Base-by-base conservation (phyloP, 2,329 filamentous ascomycete genomes). In the Cercospora beticola region DNA sequence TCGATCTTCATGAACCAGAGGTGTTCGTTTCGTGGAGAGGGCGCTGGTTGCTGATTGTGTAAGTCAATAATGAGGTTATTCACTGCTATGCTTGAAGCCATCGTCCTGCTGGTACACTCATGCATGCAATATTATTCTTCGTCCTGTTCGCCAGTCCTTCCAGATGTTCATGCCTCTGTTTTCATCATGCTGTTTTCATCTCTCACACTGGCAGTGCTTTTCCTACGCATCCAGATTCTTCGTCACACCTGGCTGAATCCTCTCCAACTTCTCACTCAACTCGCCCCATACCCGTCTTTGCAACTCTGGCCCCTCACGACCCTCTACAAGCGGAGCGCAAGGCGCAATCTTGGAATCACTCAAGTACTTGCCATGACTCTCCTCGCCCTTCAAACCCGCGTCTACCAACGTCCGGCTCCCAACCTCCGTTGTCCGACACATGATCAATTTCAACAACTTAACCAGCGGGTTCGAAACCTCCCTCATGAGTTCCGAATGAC, bases 401-500 rank as follows among this genome's bases (percentile, higher is more conserved):
- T 80, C 74, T 0, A 82, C 80, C n/a, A 83, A 73, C 1, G 78
- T 82, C 23, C 82, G 70, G 8, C 75, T 76, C 0, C 82, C 82
- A 1, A 79, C 78, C 67, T 83, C 81, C 0, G 79, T 81, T 1
- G 75, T 78, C 1, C 81, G 72, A 14, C 79, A 68, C 33, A 78
- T 28, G 30, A 74, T 68, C 46, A 69, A 67, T 66, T 74, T 70
- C 5, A 74, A 8, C 46, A 73, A 58, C 26, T 63, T 59, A 21
- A 70, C 49, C 12, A 70, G 3, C 10, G 59, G 64, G 23, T 69
- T 70, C 49, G 61, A 57, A 30, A 66, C 23, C 59, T 70, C 16
- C 1, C 85, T 79, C 5, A 71, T 73, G 1, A 88, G 77, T 26
- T 82, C 74, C 0, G 83, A 83, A 49, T 85, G 79, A 73, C 86